Percentiles rank a stretch among this genome's conserved stretches.
Conservation (phyloP, 768 basidiomycete species). For the Strobilomyces confusus region DNA sequence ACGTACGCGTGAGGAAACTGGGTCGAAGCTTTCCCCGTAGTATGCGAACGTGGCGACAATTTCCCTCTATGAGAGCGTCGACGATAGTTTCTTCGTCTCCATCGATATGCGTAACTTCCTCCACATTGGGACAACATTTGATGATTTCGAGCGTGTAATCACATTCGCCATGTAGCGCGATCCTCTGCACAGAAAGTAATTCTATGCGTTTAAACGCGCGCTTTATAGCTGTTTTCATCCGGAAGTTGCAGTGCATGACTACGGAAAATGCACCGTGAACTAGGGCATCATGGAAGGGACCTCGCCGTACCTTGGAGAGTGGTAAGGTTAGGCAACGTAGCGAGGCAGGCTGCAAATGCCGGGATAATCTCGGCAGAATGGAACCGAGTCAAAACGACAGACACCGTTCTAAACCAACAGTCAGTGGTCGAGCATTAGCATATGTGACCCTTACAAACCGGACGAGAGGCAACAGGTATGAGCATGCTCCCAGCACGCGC, state of each 20-base stretch:
- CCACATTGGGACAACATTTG: too few species aligned
- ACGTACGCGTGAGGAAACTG: not conserved
- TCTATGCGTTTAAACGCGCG: constrained; percentile 2
- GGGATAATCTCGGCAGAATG: not conserved
- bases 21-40: constrained; percentile 5
- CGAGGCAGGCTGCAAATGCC: constrained; percentile 6
- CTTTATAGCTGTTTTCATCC: constrained; percentile 1
- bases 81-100: constrained; percentile 3
- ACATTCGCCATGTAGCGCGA: not conserved
- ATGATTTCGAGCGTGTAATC: too few species aligned
- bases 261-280: not conserved
- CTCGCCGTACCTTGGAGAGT: constrained; percentile 1
- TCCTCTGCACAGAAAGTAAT: constrained; percentile 9
- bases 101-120: not conserved
- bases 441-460: not conserved
- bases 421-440: not conserved
- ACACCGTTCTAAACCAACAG: not conserved
- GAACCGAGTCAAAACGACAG: not conserved
- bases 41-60: not conserved
- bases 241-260: constrained; percentile 2
- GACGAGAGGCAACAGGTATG: constrained; percentile 3
- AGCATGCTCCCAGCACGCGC: not conserved
- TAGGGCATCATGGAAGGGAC: not conserved
- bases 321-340: constrained; percentile 4
- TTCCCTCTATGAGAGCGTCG: not conserved